phyloP scores from a whole-genome alignment of 257 asterid genomes.

The Solanum pimpinellifolium region DNA sequence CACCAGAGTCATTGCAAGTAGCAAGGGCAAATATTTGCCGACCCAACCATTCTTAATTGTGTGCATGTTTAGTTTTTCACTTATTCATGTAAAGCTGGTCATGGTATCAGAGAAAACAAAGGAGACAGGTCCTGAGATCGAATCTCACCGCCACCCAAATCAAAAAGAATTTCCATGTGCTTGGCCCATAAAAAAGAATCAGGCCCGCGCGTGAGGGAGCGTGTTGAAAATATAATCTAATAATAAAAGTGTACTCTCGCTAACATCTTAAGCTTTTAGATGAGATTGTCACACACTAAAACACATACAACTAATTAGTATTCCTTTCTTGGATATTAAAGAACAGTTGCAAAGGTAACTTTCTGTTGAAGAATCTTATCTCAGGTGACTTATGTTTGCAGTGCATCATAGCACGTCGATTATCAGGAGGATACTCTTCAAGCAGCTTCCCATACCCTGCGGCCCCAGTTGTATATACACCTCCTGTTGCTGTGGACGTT shows the following conservation, averaged over 20 bases:
- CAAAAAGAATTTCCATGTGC: no score
- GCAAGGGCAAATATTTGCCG: conserved; percentile 75
- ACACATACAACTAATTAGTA: not conserved
- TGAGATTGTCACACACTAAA: no score
- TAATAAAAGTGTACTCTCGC: no score
- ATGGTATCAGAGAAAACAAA: no score
- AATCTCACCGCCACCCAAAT: no score
- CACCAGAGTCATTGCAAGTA: conserved; percentile 48
- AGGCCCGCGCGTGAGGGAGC: no score
- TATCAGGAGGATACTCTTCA: conserved; percentile 31
- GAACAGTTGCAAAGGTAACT: not conserved
- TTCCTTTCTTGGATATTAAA: not conserved
- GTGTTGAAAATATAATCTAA: no score
- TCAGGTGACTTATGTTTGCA: conserved; percentile 19
- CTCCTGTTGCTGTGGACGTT: conserved; percentile 48
- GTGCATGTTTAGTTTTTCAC: conserved; percentile 33
- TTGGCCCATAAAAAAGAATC: no score
- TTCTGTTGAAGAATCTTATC: not conserved
- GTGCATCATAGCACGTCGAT: conserved; percentile 59
- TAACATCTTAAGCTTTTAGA: no score
- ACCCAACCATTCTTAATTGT: conserved; percentile 46
- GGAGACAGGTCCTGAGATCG: no score
- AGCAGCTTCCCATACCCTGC: conserved; percentile 72
- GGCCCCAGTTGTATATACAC: conserved; percentile 41
- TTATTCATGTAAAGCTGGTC: not conserved